These are phyloP conservation scores for Knufia petricola DNA, from an alignment of 2,329 filamentous ascomycete genomes.

Conservation along the genomic window DNA sequence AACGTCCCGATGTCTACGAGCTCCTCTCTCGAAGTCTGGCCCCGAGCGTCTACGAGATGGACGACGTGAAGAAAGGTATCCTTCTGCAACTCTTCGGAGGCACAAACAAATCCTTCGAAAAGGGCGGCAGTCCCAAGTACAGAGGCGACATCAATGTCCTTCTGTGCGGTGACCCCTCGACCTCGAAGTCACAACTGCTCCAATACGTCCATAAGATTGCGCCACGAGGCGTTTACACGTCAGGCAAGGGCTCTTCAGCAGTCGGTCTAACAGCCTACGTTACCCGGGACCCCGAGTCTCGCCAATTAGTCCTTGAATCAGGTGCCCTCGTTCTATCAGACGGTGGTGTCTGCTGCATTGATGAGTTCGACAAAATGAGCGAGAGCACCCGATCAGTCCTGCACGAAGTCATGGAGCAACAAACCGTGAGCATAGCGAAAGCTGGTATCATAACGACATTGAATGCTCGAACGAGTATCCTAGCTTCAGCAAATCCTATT, in stretches of 20 bases:
- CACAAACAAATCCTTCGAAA: conserved; percentile 95
- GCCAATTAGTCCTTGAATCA: conserved; percentile 64
- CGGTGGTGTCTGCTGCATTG: conserved; percentile 67
- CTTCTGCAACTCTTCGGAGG: conserved; percentile 92
- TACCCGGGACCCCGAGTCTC: conserved; percentile 63
- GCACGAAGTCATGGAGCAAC: conserved; percentile 74
- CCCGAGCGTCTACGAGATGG: conserved; percentile 93
- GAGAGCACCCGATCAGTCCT: conserved; percentile 64
- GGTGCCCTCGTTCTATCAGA: conserved; percentile 65
- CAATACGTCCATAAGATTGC: conserved; percentile 97
- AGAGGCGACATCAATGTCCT: conserved; percentile 96
- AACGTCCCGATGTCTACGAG: conserved; percentile 82
- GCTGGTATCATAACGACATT: conserved; percentile 76
- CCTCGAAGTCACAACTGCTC: conserved; percentile 87
- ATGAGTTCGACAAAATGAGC: conserved; percentile 74
- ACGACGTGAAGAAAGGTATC: conserved; percentile 98
- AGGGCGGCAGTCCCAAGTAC: conserved; percentile 90
- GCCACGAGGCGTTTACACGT: conserved; percentile 72
- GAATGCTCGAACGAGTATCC: conserved; percentile 88
- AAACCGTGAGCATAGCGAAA: conserved; percentile 69
- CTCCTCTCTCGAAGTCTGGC: conserved; percentile 82
- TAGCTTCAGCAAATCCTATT: conserved; percentile 95
- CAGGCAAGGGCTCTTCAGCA: conserved; percentile 65
- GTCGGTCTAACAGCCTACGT: conserved; percentile 71
- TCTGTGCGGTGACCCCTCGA: conserved; percentile 93